A percentile compares a stretch with the other conserved stretches of the same genome.
These are phyloP conservation scores for Cryptococcus amylolentus DNA, from an alignment of 1,284 basidiomycete genomes.

Conservation along the genomic window DNA sequence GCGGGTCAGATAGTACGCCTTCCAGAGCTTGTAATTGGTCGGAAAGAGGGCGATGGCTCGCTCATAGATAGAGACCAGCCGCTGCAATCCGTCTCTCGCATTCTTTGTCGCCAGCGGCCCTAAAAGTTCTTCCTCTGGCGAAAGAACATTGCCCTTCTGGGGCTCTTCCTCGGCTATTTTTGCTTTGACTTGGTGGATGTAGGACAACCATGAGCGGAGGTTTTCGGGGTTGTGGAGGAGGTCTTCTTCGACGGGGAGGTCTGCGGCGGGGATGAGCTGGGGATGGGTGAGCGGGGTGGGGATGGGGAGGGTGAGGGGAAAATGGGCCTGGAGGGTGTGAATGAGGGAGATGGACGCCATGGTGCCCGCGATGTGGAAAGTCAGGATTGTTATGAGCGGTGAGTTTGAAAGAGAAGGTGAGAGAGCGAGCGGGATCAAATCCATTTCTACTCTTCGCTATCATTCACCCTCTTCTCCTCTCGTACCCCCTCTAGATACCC, in stretches of 20 bases:
- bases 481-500: neutral
- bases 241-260: slow-evolving; percentile 89
- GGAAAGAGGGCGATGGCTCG: slow-evolving; percentile 84
- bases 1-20: slow-evolving; percentile 79
- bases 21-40: slow-evolving; percentile 90
- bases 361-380: neutral
- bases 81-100: slow-evolving; percentile 71
- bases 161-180: slow-evolving; percentile 59
- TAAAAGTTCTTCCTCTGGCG: slow-evolving; percentile 43
- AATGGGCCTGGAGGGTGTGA: slow-evolving; percentile 49
- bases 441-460: neutral
- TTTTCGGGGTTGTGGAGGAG: slow-evolving; percentile 88
- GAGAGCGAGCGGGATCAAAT: neutral
- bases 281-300: slow-evolving; percentile 77
- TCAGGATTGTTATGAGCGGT: neutral
- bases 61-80: slow-evolving; percentile 87
- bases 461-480: neutral
- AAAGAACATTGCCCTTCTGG: slow-evolving; percentile 25
- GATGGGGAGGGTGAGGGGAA: slow-evolving; percentile 79
- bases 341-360: slow-evolving; percentile 36
- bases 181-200: slow-evolving; percentile 75
- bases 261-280: slow-evolving; percentile 68
- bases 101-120: slow-evolving; percentile 64
- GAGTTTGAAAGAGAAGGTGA: neutral
- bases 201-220: slow-evolving; percentile 85